Conservation (phyloP, 164 flowering plant species). For the Cinnamomum micranthum region DNA sequence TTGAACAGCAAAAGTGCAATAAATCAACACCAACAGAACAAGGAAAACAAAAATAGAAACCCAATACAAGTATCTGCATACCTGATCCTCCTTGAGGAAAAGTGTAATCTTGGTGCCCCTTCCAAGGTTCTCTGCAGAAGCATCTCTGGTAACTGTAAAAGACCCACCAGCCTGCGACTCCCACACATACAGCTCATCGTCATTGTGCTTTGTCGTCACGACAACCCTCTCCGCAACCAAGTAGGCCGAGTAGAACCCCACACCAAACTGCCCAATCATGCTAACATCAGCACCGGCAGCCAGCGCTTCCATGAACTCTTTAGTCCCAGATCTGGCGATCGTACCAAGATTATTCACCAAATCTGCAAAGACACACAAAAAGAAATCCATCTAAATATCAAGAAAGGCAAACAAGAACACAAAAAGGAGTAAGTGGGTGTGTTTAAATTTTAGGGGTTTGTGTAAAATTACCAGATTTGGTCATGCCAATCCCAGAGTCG, state of each 20-base stretch:
- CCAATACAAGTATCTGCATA: background rate
- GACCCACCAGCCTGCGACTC: slow-evolving; percentile 52
- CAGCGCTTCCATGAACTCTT: slow-evolving; percentile 55
- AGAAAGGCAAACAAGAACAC: background rate
- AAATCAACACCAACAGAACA: background rate
- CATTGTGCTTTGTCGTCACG: slow-evolving; percentile 48
- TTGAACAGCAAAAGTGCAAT: background rate
- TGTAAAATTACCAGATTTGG: slow-evolving; percentile 13
- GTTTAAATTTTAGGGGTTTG: background rate
- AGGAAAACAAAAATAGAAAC: background rate
- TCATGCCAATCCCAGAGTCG: slow-evolving; percentile 20
- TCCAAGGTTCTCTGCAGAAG: slow-evolving; percentile 32
- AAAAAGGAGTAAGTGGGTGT: background rate
- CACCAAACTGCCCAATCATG: slow-evolving; percentile 57
- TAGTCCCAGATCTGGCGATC: slow-evolving; percentile 53
- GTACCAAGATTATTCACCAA: slow-evolving; percentile 53
- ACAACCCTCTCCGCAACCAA: slow-evolving; percentile 48
- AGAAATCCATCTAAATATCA: background rate
- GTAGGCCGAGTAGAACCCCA: slow-evolving; percentile 50
- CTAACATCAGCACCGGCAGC: slow-evolving; percentile 49
- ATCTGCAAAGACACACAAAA: slow-evolving; percentile 18
- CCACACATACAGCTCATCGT: slow-evolving; percentile 49
- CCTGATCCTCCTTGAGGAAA: slow-evolving; percentile 49
- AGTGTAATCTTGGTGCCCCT: slow-evolving; percentile 48
- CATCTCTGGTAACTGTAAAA: slow-evolving; percentile 39